Evolutionary conservation across 2,329 filamentous ascomycete genomes (phyloP), one percentile per base, ranked within the genome.

Genomic region (Niveomyces coronatus): DNA sequence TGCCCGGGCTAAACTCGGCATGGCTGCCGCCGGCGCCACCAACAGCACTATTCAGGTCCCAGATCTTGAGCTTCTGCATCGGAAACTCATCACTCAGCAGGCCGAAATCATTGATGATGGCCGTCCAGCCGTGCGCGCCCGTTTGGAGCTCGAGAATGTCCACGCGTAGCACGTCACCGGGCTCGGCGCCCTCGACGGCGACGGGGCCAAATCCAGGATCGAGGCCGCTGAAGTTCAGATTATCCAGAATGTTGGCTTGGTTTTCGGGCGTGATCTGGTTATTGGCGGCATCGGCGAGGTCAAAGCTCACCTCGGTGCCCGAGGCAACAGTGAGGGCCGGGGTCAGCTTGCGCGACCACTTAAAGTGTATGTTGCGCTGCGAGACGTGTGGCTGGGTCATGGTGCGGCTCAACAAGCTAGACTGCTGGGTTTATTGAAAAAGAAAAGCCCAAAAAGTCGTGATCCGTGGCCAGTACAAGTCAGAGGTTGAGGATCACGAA

Each of bases 131-230:
- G 57, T 64, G 72, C 38, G 58, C 54, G 3, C 58, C 61, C 5
- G 65, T 57, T 39, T 58, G 45, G 4, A 73, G 54, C 17, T 60
- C 56, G 13, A 71, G 57, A 35, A 74, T 55, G 29, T 73, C 68
- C 29, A 73, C 56, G 43, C 67, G 64, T 19, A 74, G 56, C 2
- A 70, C 63, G 47, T 73, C 69, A 27, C 70, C 70, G 0, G 69
- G 67, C 39, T 64, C 54, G 10, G 69, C 68, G 35, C 57, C 64
- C 33, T 65, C 58, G 39, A 74, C 49, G 45, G 56, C 65, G 23
- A 74, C 61, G 9, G 70, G 70, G 1, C 70, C 70, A 37, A 68
- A 63, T 32, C 64, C 68, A 1, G 70, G 68, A 44, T 71, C 69
- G 20, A 60, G 60, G 13, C 58, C 50, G 13, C 47, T 42, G 22